Conservation (phyloP, 2,329 filamentous ascomycete genomes). For the Aspergillus tanneri region DNA sequence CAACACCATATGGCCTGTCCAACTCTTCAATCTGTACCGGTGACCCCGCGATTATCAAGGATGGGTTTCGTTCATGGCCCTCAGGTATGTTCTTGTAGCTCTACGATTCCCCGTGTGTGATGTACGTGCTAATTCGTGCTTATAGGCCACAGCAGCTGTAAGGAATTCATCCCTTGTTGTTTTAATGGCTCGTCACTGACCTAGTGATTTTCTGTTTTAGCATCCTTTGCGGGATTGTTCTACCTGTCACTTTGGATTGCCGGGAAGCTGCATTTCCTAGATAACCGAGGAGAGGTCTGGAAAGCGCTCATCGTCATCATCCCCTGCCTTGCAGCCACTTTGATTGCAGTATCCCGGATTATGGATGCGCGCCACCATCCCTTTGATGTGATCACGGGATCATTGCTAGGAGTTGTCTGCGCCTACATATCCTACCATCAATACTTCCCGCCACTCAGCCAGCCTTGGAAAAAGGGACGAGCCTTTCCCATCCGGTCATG, state of each 20-base stretch:
- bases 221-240: conserved; percentile 59
- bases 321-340: conserved; percentile 54
- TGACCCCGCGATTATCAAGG: conserved; percentile 53
- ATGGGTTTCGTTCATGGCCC: conserved; percentile 60
- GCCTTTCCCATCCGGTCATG: conserved; percentile 59
- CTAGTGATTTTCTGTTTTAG: conserved; percentile 31
- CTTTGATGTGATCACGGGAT: conserved; percentile 60
- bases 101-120: neutral
- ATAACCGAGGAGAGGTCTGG: conserved; percentile 62
- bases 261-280: conserved; percentile 60
- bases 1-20: conserved; percentile 42
- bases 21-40: conserved; percentile 53
- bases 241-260: conserved; percentile 60
- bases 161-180: conserved; percentile 1
- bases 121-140: conserved; percentile 18
- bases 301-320: conserved; percentile 56
- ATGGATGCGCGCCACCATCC: conserved; percentile 64
- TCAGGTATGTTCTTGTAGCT: conserved; percentile 42
- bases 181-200: conserved; percentile 10
- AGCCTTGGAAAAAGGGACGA: conserved; percentile 58
- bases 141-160: conserved; percentile 25
- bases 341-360: conserved; percentile 58
- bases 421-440: conserved; percentile 57
- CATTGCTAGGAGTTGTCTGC: conserved; percentile 52
- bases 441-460: conserved; percentile 58